Evolutionary conservation across 2,329 filamentous ascomycete genomes (phyloP).

Genomic region (Beauveria varroae): DNA sequence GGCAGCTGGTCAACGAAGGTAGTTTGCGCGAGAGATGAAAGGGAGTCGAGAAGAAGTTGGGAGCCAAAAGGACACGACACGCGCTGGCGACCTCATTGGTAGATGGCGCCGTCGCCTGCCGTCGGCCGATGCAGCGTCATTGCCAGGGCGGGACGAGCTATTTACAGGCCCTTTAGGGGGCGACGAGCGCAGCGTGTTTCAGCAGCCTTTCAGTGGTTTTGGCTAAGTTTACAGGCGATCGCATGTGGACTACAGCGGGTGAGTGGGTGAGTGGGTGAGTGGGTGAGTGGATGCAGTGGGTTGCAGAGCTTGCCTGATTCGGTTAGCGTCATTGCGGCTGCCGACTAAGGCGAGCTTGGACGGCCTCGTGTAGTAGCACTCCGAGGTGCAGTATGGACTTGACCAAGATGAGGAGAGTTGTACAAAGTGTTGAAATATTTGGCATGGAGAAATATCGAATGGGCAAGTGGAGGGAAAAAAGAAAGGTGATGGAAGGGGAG

Average conservation of each 20-base stretch:
- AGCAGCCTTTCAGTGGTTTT: neutral
- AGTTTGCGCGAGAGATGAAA: conserved; percentile 4
- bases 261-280: neutral
- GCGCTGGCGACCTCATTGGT: conserved; percentile 19
- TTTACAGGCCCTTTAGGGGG: too few species aligned
- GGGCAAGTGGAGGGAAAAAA: too few species aligned
- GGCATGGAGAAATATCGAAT: too few species aligned
- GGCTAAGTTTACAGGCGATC: neutral
- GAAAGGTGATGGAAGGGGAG: too few species aligned
- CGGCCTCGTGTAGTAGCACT: too few species aligned
- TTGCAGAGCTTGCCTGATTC: neutral
- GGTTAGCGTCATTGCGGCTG: neutral
- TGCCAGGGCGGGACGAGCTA: neutral
- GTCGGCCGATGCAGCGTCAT: neutral
- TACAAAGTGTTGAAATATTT: too few species aligned
- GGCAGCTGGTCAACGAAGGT: neutral
- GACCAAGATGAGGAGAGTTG: too few species aligned
- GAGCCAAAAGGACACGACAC: conserved; percentile 19
- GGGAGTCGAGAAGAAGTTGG: conserved; percentile 3
- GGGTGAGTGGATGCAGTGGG: neutral
- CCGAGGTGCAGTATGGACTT: too few species aligned
- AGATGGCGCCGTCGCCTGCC: neutral
- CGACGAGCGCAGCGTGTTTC: neutral
- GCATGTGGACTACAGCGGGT: neutral
- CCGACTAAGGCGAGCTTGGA: neutral